Conservation (phyloP, 139 green algal species). For the Chlamydomonas sp. region DNA sequence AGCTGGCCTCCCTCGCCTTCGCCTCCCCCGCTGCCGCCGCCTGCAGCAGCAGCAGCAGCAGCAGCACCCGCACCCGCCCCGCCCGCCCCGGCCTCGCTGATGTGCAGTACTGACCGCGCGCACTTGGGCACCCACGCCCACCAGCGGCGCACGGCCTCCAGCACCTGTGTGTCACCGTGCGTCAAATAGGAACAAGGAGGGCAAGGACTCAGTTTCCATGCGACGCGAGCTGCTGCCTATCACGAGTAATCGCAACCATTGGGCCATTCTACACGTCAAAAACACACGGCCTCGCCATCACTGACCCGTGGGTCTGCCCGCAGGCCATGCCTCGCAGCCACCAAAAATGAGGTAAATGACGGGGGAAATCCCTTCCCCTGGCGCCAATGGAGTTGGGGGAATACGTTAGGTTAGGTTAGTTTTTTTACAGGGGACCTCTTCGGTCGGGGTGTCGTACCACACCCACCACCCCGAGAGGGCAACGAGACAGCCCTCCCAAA, state of each 20-base stretch:
- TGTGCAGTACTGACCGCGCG: not conserved
- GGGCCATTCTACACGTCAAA: no score
- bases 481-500: no score
- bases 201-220: no score
- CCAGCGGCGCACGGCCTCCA: constrained; percentile 7
- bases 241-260: no score
- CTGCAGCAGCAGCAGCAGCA: not conserved
- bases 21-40: not conserved
- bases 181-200: not conserved
- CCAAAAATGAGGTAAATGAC: not conserved
- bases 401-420: no score
- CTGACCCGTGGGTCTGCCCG: not conserved
- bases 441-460: no score
- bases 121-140: constrained; percentile 38
- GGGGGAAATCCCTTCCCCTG: no score
- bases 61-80: not conserved
- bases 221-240: no score
- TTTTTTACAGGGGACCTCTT: no score
- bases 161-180: not conserved
- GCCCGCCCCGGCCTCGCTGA: not conserved
- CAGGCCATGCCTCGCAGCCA: not conserved
- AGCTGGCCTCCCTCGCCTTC: not conserved
- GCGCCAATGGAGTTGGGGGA: no score
- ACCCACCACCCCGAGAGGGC: no score
- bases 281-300: not conserved